A percentile compares a stretch with the other conserved stretches of the same genome.
Evolutionary conservation across 306 rosid genomes (phyloP).

Genomic region (Cucumis melo): DNA sequence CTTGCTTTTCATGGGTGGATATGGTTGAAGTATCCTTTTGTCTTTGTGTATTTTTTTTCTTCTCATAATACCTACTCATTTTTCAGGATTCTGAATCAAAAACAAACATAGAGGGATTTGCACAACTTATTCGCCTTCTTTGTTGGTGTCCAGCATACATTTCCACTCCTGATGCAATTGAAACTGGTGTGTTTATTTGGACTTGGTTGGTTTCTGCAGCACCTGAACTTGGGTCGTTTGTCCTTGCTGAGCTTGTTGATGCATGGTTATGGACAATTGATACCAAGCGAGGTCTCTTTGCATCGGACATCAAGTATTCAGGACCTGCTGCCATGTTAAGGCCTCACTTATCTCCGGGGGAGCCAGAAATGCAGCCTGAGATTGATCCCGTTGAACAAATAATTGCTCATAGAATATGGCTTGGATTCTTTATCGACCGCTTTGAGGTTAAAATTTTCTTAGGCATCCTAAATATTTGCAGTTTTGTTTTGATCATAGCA

Average conservation of each 20-base stretch:
- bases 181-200: conserved; percentile 95
- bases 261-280: conserved; percentile 99
- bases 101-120: conserved; percentile 79
- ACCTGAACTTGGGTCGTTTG: conserved; percentile 80
- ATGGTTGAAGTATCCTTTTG: conserved; percentile 5
- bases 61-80: conserved; percentile 12
- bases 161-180: conserved; percentile 85
- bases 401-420: conserved; percentile 91
- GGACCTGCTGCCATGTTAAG: conserved; percentile 89
- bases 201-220: conserved; percentile 99
- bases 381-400: conserved; percentile 76
- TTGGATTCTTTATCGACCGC: conserved; percentile 94
- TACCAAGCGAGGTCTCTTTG: conserved; percentile 86
- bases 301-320: conserved; percentile 56
- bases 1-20: conserved; percentile 9
- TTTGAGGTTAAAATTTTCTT: conserved; percentile 66
- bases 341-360: conserved; percentile 89
- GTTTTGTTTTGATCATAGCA: background rate
- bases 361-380: conserved; percentile 64
- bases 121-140: conserved; percentile 96
- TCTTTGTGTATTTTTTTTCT: conserved; percentile 9
- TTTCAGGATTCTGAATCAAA: conserved; percentile 81
- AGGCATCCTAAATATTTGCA: background rate
- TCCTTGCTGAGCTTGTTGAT: conserved; percentile 97
- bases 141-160: conserved; percentile 99